phyloP scores from a whole-genome alignment of 495 filamentous ascomycete genomes.

The Cercophora samala region DNA sequence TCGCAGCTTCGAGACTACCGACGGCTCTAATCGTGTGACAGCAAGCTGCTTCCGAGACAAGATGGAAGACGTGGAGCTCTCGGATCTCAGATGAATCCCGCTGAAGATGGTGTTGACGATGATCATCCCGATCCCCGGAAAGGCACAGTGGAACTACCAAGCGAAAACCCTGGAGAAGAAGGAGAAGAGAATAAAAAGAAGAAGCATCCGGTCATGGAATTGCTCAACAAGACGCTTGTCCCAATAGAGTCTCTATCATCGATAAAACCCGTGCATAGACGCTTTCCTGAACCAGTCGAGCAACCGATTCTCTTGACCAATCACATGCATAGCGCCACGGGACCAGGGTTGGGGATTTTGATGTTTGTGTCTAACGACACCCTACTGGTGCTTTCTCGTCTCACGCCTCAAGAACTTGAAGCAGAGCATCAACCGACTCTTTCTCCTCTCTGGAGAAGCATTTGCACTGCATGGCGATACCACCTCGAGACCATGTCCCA shows the following conservation, averaged over 20 bases:
- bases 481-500: background rate
- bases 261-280: background rate
- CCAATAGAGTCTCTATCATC: background rate
- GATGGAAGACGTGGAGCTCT: background rate
- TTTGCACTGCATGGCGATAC: background rate
- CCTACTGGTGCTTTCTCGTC: background rate
- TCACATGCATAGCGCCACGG: background rate
- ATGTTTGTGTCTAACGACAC: background rate
- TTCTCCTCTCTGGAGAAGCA: background rate
- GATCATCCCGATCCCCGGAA: constrained; percentile 3
- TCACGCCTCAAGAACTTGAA: background rate
- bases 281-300: background rate
- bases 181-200: background rate
- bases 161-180: background rate
- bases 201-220: background rate
- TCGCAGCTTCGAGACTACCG: background rate
- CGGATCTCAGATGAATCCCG: background rate
- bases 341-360: constrained; percentile 1
- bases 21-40: background rate
- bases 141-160: constrained; percentile 3
- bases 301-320: background rate
- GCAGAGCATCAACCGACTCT: background rate
- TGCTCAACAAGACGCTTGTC: background rate
- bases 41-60: background rate
- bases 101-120: constrained; percentile 8